phyloP scores from a whole-genome alignment of 2,329 filamentous ascomycete genomes.

The Colletotrichum liriopes region DNA sequence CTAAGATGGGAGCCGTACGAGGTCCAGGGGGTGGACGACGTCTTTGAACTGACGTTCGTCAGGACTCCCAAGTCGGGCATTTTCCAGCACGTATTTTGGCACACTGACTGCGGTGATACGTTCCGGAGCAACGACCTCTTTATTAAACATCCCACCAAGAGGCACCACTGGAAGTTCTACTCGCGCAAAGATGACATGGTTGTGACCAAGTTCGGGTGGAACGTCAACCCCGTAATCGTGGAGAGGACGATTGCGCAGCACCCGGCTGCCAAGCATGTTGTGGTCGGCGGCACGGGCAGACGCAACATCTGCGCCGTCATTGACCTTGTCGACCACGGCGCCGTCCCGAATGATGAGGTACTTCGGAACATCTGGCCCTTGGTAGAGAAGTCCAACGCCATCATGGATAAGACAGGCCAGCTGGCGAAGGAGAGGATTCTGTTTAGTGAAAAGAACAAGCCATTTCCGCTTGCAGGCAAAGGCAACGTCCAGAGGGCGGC shows the following conservation, averaged over 20 bases:
- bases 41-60: slow-evolving; percentile 54
- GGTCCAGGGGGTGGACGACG: slow-evolving; percentile 33
- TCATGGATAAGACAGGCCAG: slow-evolving; percentile 62
- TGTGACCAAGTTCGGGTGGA: slow-evolving; percentile 59
- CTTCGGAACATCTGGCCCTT: slow-evolving; percentile 60
- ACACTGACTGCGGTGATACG: slow-evolving; percentile 1
- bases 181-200: slow-evolving; percentile 58
- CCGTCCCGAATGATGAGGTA: background rate
- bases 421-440: slow-evolving; percentile 50
- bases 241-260: slow-evolving; percentile 52
- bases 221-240: slow-evolving; percentile 58
- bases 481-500: slow-evolving; percentile 60
- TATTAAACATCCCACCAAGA: slow-evolving; percentile 52
- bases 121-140: slow-evolving; percentile 56
- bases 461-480: slow-evolving; percentile 62
- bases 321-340: slow-evolving; percentile 27
- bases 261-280: slow-evolving; percentile 48
- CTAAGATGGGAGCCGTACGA: slow-evolving; percentile 17
- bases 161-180: slow-evolving; percentile 53
- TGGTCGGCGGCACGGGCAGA: slow-evolving; percentile 54
- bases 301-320: slow-evolving; percentile 44
- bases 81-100: slow-evolving; percentile 59
- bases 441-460: slow-evolving; percentile 57
- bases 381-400: slow-evolving; percentile 64
- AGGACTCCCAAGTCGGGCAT: slow-evolving; percentile 46